phyloP scores from a whole-genome alignment of 208 protist species.

The Herpetomonas tarakana region DNA sequence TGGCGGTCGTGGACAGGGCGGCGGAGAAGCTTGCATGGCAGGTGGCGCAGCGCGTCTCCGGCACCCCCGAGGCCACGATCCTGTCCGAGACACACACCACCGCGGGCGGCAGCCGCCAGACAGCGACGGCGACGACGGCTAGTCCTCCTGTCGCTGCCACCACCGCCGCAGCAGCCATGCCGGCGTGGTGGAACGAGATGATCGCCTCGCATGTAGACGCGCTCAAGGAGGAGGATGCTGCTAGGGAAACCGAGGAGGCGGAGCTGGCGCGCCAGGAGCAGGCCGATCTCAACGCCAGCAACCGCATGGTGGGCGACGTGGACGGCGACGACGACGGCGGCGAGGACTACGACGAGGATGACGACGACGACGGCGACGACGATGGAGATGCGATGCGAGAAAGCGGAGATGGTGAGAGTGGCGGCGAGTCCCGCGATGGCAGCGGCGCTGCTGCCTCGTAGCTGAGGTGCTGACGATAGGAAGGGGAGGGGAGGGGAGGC shows the following conservation, averaged over 20 bases:
- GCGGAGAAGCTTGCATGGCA: constrained; percentile 42
- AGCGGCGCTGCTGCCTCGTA: no score
- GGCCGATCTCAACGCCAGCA: constrained; percentile 1
- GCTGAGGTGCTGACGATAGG: no score
- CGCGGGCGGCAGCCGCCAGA: constrained; percentile 3
- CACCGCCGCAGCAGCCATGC: constrained; percentile 11
- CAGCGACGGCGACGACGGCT: neutral
- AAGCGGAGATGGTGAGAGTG: no score
- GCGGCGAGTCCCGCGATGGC: no score
- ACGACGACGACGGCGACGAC: neutral
- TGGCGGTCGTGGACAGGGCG: constrained; percentile 49
- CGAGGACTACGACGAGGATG: constrained; percentile 4
- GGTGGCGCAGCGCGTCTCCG: constrained; percentile 7
- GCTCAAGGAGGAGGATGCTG: constrained; percentile 26
- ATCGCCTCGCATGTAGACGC: constrained; percentile 40
- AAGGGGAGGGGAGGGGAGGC: no score
- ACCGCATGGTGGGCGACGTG: neutral
- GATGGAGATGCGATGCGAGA: no score
- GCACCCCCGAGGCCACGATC: neutral
- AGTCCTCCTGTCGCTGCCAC: constrained; percentile 3
- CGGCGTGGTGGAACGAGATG: constrained; percentile 53
- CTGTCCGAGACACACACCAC: constrained; percentile 1
- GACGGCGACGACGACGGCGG: constrained; percentile 12
- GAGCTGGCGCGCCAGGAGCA: constrained; percentile 17
- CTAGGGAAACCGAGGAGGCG: constrained; percentile 19